Conservation (phyloP, 441 rosid genomes). For the Populus tomentosa region DNA sequence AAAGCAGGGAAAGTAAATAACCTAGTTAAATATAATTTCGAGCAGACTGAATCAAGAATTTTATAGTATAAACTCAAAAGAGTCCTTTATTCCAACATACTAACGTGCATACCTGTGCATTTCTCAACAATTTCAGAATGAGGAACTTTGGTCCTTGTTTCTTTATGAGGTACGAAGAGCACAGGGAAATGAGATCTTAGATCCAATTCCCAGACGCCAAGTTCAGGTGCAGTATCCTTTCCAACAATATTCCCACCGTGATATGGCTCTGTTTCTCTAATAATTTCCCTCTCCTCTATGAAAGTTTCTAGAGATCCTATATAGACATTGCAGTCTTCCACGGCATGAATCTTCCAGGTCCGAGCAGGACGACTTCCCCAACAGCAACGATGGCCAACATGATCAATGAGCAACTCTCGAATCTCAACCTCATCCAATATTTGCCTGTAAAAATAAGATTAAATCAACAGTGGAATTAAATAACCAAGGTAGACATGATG, state of each 20-base stretch:
- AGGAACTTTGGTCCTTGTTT: slow-evolving; percentile 56
- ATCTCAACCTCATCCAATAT: slow-evolving; percentile 87
- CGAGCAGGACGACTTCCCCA: slow-evolving; percentile 99
- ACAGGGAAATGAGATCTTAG: slow-evolving; percentile 75
- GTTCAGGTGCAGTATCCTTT: slow-evolving; percentile 50
- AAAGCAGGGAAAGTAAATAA: neutral
- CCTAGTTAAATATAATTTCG: neutral
- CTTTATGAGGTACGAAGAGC: slow-evolving; percentile 64
- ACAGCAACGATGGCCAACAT: slow-evolving; percentile 91
- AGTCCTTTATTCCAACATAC: neutral
- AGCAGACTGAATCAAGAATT: neutral
- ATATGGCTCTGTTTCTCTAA: slow-evolving; percentile 62
- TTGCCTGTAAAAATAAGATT: slow-evolving; percentile 45
- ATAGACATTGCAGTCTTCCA: slow-evolving; percentile 96
- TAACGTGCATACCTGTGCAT: slow-evolving; percentile 59
- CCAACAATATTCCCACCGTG: slow-evolving; percentile 47
- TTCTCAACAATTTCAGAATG: slow-evolving; percentile 64
- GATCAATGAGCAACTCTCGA: slow-evolving; percentile 87
- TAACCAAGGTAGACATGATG: neutral
- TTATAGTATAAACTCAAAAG: neutral
- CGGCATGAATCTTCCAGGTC: slow-evolving; percentile 76
- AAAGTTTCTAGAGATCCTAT: slow-evolving; percentile 92
- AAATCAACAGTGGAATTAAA: neutral
- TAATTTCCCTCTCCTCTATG: slow-evolving; percentile 77
- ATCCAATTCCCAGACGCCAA: slow-evolving; percentile 80